Evolutionary conservation across 1,284 basidiomycete genomes (phyloP), one percentile per base, ranked within the genome.

Genomic region (Melampsora larici-populina): DNA sequence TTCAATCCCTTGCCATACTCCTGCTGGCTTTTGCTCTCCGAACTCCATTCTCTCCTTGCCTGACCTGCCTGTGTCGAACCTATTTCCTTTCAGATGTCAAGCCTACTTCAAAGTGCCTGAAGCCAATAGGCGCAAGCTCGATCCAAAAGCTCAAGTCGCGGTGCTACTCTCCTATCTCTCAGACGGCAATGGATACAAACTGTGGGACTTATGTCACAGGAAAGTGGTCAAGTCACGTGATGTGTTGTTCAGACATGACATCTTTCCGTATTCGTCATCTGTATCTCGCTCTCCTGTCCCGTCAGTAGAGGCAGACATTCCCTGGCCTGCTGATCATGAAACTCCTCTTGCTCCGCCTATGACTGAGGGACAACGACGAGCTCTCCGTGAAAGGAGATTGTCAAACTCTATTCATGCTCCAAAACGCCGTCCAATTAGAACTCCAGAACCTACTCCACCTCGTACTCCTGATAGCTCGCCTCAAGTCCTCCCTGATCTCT

Each of bases 11-110:
- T 70, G 68, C 26, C 4, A 33, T 2, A 51, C 43, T 11, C 68
- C 68, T 4, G 6, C 7, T 26, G 26, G 68, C 17, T 71, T 71
- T 60, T 21, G n/a, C 49, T 60, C 48, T 5, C 69, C 69, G 2
- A 43, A 58, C 15, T 60, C 24, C 4, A 36, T 71, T 5, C 51
- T 71, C 11, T 11, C 15, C 4, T 17, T 58, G 1, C 4, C 11
- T 8, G 6, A 7, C n/a, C 11, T 43, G 7, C 15, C 11, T 40
- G 8, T 60, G 21, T 31, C 36, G 7, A 29, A 33, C 51, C 71
- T 74, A 29, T 46, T 49, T 26, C 71, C 71, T 2, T 74, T 74
- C 55, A 62, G 71, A 17, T 74, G 60, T 36, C 40, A 29, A n/a
- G n/a, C n/a, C n/a, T n/a, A n/a, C n/a, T n/a, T n/a, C n/a, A n/a